A percentile compares a stretch with the other conserved stretches of the same genome.
Evolutionary conservation across 2,329 filamentous ascomycete genomes (phyloP).

Genomic region (Nothophoma quercina): DNA sequence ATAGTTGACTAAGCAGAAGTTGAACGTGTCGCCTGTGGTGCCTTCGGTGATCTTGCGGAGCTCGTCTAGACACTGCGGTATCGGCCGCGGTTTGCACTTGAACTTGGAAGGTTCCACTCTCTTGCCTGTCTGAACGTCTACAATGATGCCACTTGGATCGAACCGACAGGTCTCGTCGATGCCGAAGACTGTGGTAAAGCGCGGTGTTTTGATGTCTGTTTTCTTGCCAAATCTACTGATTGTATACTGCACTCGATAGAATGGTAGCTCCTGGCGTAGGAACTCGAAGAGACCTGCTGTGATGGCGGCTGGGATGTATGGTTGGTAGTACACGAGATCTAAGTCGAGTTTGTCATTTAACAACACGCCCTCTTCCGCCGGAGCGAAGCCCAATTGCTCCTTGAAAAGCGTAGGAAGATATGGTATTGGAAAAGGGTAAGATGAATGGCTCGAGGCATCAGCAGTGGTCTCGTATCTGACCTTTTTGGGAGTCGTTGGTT

Average conservation of each 20-base stretch:
- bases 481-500: conserved; percentile 54
- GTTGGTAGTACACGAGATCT: conserved; percentile 78
- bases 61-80: conserved; percentile 72
- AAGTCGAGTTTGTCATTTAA: conserved; percentile 75
- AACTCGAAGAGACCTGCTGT: conserved; percentile 72
- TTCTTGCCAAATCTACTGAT: conserved; percentile 71
- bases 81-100: conserved; percentile 70
- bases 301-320: conserved; percentile 68
- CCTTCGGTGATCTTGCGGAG: conserved; percentile 70
- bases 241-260: conserved; percentile 77
- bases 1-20: conserved; percentile 84
- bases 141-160: conserved; percentile 38
- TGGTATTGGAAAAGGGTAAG: conserved; percentile 62
- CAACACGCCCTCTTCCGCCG: conserved; percentile 60
- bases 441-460: conserved; percentile 54
- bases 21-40: conserved; percentile 72
- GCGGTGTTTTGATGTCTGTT: conserved; percentile 68
- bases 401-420: conserved; percentile 55
- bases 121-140: conserved; percentile 55
- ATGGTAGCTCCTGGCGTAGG: conserved; percentile 73
- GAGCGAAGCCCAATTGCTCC: conserved; percentile 54
- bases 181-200: conserved; percentile 69
- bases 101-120: conserved; percentile 58
- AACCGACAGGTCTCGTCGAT: conserved; percentile 72
- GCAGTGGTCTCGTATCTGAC: conserved; percentile 43